Base-by-base conservation (phyloP, 2,329 filamentous ascomycete genomes). In the Fusarium sp. region DNA sequence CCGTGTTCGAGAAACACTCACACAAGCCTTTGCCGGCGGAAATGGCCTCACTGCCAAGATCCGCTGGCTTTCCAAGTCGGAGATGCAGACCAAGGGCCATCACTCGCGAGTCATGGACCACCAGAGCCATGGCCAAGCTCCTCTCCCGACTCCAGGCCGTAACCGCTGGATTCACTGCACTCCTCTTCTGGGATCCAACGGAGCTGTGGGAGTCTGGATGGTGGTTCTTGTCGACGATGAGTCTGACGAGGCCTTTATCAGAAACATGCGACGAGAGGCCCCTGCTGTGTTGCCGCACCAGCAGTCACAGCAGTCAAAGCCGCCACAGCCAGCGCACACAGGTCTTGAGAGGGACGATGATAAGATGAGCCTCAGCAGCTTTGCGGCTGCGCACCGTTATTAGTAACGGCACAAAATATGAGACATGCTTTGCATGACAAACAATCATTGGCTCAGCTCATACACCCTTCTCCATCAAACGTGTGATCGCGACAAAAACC, bases 151-250 rank as follows among this genome's bases (percentile, higher is more conserved):
- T 10, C 42, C 41, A 1, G 90, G 89, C 1, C 82, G 88, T 15
- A 82, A 84, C 44, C 83, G 89, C 39, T 93, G 90, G 90, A 89
- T 93, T 36, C 90, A 93, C 73, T 91, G 89, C 70, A 93, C 90
- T 22, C 90, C 91, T 3, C 77, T 93, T 4, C 75, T 91, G 4
- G 89, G 89, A 3, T 81, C 82, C 38, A 88, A 88, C 61, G 87
- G 88, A 2, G 79, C 84, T 4, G 85, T 93, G 0, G 91, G 91
- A 13, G 89, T 92, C 0, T 93, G 90, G 90, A 91, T 93, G 88
- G 81, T 92, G 6, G 83, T 92, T 1, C 80, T 93, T 12, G 85
- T 91, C 4, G 88, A 92, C 61, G 87, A 88, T 49, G 87, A 90
- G 41, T 57, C 66, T 7, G 66, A 68, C 6, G 34, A 63, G 8